These are phyloP conservation scores for Daucus carota DNA, from an alignment of 129 eudicot genomes.

Conservation along the genomic window DNA sequence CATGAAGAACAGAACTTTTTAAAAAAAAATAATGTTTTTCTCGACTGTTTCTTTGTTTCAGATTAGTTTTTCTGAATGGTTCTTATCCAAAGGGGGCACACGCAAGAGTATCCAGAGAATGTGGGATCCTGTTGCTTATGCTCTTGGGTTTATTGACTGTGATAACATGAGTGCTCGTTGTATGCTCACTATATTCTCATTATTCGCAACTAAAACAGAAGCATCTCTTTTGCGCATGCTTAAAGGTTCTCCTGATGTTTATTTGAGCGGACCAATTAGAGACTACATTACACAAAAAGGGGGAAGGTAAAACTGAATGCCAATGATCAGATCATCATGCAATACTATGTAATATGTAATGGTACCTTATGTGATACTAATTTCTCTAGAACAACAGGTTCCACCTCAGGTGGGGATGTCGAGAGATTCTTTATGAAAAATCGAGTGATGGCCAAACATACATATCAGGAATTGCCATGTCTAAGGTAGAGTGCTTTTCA, in stretches of 20 bases:
- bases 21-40: too few species aligned
- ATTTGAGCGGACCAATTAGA: constrained; percentile 89
- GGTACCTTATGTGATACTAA: constrained; percentile 2
- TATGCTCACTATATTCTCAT: constrained; percentile 97
- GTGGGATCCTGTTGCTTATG: constrained; percentile 99
- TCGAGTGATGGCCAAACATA: constrained; percentile 63
- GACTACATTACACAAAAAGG: constrained; percentile 78
- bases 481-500: constrained; percentile 51
- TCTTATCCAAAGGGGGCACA: constrained; percentile 94
- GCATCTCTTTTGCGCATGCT: constrained; percentile 97
- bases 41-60: constrained; percentile 16
- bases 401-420: constrained; percentile 98
- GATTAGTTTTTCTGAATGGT: constrained; percentile 97
- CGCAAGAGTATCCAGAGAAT: constrained; percentile 87
- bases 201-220: constrained; percentile 97
- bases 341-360: constrained; percentile 2
- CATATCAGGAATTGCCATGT: constrained; percentile 84
- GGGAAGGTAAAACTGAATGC: constrained; percentile 56
- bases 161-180: constrained; percentile 98
- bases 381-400: constrained; percentile 43
- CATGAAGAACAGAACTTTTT: too few species aligned
- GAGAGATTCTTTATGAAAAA: constrained; percentile 74
- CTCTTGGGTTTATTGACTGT: constrained; percentile 95
- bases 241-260: constrained; percentile 98
- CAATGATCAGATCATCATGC: neutral